phyloP scores from a whole-genome alignment of 2,329 filamentous ascomycete genomes.

The Lasiodiplodia citricola region DNA sequence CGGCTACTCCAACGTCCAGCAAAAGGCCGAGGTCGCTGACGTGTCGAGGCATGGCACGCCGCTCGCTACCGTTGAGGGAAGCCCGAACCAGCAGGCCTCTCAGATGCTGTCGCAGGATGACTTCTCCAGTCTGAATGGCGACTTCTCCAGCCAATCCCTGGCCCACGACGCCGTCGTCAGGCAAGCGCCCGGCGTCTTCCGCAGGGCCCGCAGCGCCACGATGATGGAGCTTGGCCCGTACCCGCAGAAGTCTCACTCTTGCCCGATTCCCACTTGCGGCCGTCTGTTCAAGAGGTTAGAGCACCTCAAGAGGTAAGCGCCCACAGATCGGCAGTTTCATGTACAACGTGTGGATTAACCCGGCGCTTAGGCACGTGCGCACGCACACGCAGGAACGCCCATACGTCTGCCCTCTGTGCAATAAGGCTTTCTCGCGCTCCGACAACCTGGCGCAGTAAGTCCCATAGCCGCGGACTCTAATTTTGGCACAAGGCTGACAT shows the following conservation, averaged over 20 bases:
- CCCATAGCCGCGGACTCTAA: constrained; percentile 9
- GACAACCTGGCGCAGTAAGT: constrained; percentile 97
- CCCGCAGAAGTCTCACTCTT: constrained; percentile 97
- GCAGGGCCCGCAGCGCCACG: constrained; percentile 90
- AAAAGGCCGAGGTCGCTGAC: constrained; percentile 75
- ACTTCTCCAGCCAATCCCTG: constrained; percentile 60
- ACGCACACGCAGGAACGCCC: constrained; percentile 99
- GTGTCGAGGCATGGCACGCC: constrained; percentile 93
- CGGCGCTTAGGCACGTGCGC: constrained; percentile 82
- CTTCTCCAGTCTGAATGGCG: constrained; percentile 60
- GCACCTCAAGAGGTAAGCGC: constrained; percentile 94
- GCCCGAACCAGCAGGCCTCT: constrained; percentile 74
- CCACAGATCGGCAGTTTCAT: constrained; percentile 32
- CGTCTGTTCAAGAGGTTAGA: constrained; percentile 98
- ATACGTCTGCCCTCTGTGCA: constrained; percentile 96
- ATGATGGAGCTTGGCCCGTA: constrained; percentile 97
- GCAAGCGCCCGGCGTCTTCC: constrained; percentile 74
- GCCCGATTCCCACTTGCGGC: constrained; percentile 97
- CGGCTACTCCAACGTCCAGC: constrained; percentile 65
- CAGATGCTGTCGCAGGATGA: constrained; percentile 72
- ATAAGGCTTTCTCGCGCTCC: constrained; percentile 97
- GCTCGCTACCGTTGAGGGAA: constrained; percentile 81
- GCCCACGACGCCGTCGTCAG: constrained; percentile 65
- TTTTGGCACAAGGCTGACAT: constrained; percentile 25
- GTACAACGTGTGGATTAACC: constrained; percentile 27